Evolutionary conservation across 2,329 filamentous ascomycete species (phyloP).

Genomic region (Saccharata proteae): DNA sequence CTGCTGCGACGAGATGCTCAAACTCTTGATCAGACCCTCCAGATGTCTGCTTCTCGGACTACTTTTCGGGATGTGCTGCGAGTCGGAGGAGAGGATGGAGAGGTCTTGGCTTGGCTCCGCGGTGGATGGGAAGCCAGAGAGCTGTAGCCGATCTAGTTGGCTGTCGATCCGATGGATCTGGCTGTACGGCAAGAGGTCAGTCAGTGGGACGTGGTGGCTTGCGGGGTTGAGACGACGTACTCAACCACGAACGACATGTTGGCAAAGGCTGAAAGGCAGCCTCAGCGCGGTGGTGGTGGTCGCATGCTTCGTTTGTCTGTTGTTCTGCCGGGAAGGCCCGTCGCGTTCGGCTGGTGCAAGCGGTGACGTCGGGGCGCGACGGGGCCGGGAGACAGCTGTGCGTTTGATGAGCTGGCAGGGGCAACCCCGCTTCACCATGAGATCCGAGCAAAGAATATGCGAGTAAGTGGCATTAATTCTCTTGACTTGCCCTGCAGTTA

Average conservation of each 20-base stretch:
- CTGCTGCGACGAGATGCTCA: conserved; percentile 54
- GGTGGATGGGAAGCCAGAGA: conserved; percentile 21
- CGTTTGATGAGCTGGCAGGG: too few species aligned
- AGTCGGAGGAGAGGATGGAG: conserved; percentile 12
- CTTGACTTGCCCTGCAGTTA: too few species aligned
- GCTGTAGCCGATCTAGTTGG: conserved; percentile 45
- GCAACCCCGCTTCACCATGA: too few species aligned
- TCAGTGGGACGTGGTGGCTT: not conserved
- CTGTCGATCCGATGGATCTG: conserved; percentile 46
- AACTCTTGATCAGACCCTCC: conserved; percentile 53
- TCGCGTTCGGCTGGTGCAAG: too few species aligned
- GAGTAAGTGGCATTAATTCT: too few species aligned
- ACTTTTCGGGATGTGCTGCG: conserved; percentile 20
- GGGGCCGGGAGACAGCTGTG: too few species aligned
- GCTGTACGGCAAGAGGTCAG: conserved; percentile 21
- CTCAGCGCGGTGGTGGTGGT: too few species aligned
- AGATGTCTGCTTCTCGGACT: conserved; percentile 44
- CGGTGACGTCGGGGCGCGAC: too few species aligned
- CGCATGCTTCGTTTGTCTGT: too few species aligned
- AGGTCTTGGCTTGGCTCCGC: conserved; percentile 11
- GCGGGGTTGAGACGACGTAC: conserved; percentile 15
- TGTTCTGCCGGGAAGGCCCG: too few species aligned
- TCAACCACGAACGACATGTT: conserved; percentile 31
- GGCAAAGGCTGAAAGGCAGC: too few species aligned
- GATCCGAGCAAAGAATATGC: too few species aligned